Evolutionary conservation across 1,284 basidiomycete species (phyloP).

Genomic region (Veloporphyrellus conicus): DNA sequence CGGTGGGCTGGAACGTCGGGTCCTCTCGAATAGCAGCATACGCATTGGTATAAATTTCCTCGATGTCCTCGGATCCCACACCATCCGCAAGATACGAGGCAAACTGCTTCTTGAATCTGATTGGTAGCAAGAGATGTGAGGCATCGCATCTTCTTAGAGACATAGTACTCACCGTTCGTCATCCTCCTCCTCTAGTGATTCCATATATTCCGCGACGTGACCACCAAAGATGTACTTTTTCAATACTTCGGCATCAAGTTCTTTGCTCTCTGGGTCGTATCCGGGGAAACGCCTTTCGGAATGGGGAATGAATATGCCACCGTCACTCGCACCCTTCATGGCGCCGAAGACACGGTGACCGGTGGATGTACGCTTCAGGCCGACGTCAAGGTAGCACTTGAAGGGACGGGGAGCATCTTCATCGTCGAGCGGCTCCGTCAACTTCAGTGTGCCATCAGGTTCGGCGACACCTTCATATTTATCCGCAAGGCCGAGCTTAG

Average conservation of each 20-base stretch:
- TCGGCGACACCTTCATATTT: slow-evolving; percentile 97
- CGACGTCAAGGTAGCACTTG: slow-evolving; percentile 98
- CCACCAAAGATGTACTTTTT: slow-evolving; percentile 99
- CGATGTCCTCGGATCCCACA: slow-evolving; percentile 93
- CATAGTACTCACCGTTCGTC: slow-evolving; percentile 73
- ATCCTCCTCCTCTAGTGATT: slow-evolving; percentile 98
- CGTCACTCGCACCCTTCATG: slow-evolving; percentile 98
- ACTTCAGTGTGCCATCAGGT: slow-evolving; percentile 80
- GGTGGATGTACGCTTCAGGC: slow-evolving; percentile 96
- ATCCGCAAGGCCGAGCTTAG: slow-evolving; percentile 94
- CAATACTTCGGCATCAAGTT: slow-evolving; percentile 90
- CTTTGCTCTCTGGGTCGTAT: slow-evolving; percentile 91
- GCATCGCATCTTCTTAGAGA: not conserved
- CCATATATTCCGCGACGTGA: slow-evolving; percentile 99
- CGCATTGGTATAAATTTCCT: slow-evolving; percentile 91
- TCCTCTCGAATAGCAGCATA: slow-evolving; percentile 95
- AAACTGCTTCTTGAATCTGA: slow-evolving; percentile 98
- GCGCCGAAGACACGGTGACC: slow-evolving; percentile 98
- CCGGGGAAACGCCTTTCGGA: slow-evolving; percentile 99
- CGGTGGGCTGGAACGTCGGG: slow-evolving; percentile 85
- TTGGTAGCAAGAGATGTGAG: slow-evolving; percentile 6
- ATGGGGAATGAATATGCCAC: slow-evolving; percentile 97
- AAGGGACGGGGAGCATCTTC: slow-evolving; percentile 97
- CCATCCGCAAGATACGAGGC: slow-evolving; percentile 92
- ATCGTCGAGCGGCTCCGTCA: slow-evolving; percentile 83